Evolutionary conservation across 2,329 filamentous ascomycete genomes (phyloP), one percentile per base, ranked within the genome.

Genomic region (Cordyceps militaris): DNA sequence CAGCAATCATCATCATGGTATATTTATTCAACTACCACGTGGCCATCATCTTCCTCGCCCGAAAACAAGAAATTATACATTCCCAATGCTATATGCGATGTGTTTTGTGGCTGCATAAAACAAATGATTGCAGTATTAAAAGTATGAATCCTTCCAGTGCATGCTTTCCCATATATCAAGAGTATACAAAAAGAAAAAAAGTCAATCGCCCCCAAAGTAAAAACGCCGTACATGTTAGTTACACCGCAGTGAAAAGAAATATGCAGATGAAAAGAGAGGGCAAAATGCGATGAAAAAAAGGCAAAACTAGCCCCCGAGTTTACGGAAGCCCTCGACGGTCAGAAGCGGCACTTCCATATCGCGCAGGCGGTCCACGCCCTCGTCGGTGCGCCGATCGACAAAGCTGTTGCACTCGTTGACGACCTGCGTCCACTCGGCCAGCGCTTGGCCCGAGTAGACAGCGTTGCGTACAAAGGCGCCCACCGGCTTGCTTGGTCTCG

Each of bases 361-460:
- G 63, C 75, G 77, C 60, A 90, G 80, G 0, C 76, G 75, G 2
- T 82, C 78, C 10, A 91, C 82, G 46, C 89, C 89, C 67, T 94
- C 89, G 48, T 84, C 83, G 53, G 85, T 84, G 56, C 89, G 80
- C 47, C 89, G 79, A 59, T 93, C 88, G 32, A 91, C 83, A 70
- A 93, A 94, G 66, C 84, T 89, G 71, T 92, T 90, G 74, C 85
- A 90, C 69, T 94, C 89, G 57, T 82, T 81, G 16, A 91, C 83
- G 21, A 93, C 81, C 19, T 89, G 74, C 21, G 79, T 78, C 89
- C 89, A 94, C 70, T 94, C 89, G 0, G 88, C 88, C 46, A 94
- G 76, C 0, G 89, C 86, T 21, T 88, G 79, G 1, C 89, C 89
- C 3, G 82, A 76, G 68, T 93, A 88, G 50, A 82, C 81, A 9